A percentile compares a stretch with the other conserved stretches of the same genome.
Conservation (phyloP, 2,329 filamentous ascomycete species). For the Eutypella sp. region DNA sequence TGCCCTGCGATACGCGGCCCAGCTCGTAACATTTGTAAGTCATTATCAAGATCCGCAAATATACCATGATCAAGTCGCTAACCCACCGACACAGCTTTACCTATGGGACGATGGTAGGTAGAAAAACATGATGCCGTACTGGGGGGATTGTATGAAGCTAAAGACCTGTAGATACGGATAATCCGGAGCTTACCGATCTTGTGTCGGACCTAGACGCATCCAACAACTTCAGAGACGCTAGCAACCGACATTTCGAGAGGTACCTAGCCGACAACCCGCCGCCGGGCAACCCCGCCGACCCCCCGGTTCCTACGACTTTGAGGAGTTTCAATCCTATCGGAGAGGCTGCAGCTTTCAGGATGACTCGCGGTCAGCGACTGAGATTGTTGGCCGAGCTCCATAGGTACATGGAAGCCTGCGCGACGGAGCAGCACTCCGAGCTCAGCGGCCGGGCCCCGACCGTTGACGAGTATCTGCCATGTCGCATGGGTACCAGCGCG, state of each 20-base stretch:
- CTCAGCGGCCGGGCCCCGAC: conserved; percentile 10
- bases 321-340: conserved; percentile 9
- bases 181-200: conserved; percentile 5
- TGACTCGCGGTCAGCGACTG: conserved; percentile 6
- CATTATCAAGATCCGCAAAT: background rate
- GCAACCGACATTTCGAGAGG: conserved; percentile 2
- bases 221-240: conserved; percentile 6
- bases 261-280: conserved; percentile 5
- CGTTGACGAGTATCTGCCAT: conserved; percentile 12
- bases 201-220: conserved; percentile 5
- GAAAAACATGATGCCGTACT: background rate
- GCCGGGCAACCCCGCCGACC: background rate
- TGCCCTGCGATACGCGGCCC: conserved; percentile 3
- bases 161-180: conserved; percentile 6
- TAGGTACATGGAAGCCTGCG: conserved; percentile 5
- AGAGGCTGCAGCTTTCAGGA: conserved; percentile 2
- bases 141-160: background rate
- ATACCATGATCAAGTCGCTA: background rate
- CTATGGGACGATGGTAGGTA: conserved; percentile 7
- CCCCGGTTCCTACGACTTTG: conserved; percentile 3
- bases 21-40: conserved; percentile 8
- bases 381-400: conserved; percentile 5
- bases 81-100: conserved; percentile 6
- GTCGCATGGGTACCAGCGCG: conserved; percentile 9
- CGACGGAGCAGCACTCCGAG: conserved; percentile 9